phyloP scores from a whole-genome alignment of 1,139 yeast genomes.

The Nakaseomyces uthaithaninus region DNA sequence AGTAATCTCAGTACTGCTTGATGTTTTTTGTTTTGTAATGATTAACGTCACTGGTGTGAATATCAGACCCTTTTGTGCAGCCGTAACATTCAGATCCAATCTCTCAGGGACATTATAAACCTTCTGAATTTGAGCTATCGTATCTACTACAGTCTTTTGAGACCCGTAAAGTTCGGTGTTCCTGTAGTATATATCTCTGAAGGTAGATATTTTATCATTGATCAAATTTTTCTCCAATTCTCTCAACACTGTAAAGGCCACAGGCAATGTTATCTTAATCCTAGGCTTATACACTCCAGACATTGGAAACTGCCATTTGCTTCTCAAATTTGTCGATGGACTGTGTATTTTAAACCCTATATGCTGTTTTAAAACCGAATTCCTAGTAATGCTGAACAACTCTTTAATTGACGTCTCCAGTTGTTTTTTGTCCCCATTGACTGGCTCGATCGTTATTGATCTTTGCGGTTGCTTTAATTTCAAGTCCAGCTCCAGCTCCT shows the following conservation, averaged over 20 bases:
- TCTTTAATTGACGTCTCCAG: too few species aligned
- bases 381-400: not conserved
- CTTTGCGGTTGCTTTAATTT: too few species aligned
- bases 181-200: slow-evolving; percentile 31
- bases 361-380: slow-evolving; percentile 1
- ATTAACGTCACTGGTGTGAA: slow-evolving; percentile 15
- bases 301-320: not conserved
- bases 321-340: not conserved
- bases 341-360: not conserved
- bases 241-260: not conserved
- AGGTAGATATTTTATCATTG: slow-evolving; percentile 16
- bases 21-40: slow-evolving; percentile 9
- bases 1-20: slow-evolving; percentile 6
- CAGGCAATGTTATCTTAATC: not conserved
- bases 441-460: too few species aligned
- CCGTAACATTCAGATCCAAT: slow-evolving; percentile 22
- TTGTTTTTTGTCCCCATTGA: too few species aligned
- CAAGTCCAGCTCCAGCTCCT: too few species aligned
- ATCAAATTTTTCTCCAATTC: not conserved
- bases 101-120: slow-evolving; percentile 17
- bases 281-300: not conserved
- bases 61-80: slow-evolving; percentile 34
- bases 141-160: slow-evolving; percentile 22
- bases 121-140: slow-evolving; percentile 20
- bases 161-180: slow-evolving; percentile 28